Conservation (phyloP, 2,329 filamentous ascomycete genomes). For the Talaromyces sp. region DNA sequence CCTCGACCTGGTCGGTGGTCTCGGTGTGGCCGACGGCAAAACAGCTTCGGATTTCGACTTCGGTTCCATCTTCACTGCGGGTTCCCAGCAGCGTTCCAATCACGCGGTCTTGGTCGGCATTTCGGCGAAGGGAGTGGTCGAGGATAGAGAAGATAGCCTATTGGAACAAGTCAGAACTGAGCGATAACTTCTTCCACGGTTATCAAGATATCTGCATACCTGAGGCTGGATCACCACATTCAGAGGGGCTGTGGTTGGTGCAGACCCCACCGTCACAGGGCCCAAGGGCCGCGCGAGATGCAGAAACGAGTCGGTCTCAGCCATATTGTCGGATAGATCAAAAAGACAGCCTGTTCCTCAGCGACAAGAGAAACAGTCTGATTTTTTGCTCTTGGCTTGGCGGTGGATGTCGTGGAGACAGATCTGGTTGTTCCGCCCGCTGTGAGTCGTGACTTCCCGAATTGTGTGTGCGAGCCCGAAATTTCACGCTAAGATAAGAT, state of each 20-base stretch:
- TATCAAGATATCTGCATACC: constrained; percentile 48
- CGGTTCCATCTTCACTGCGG: constrained; percentile 91
- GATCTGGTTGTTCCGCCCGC: constrained; percentile 23
- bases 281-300: constrained; percentile 91
- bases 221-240: constrained; percentile 93
- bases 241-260: constrained; percentile 83
- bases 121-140: constrained; percentile 90
- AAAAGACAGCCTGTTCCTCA: constrained; percentile 15
- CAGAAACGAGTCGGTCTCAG: constrained; percentile 78
- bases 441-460: constrained; percentile 21
- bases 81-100: constrained; percentile 93
- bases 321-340: constrained; percentile 59
- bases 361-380: constrained; percentile 15
- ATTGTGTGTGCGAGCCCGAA: constrained; percentile 37
- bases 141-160: constrained; percentile 62
- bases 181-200: not conserved
- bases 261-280: constrained; percentile 70
- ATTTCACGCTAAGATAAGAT: constrained; percentile 48
- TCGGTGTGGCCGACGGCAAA: constrained; percentile 99
- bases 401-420: constrained; percentile 24
- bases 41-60: constrained; percentile 91
- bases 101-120: constrained; percentile 87
- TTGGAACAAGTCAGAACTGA: not conserved
- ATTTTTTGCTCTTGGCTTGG: constrained; percentile 23
- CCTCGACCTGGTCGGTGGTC: constrained; percentile 96